These are phyloP conservation scores for Polygonum maritimum DNA, from an alignment of 148 eudicot genomes.

Conservation along the genomic window DNA sequence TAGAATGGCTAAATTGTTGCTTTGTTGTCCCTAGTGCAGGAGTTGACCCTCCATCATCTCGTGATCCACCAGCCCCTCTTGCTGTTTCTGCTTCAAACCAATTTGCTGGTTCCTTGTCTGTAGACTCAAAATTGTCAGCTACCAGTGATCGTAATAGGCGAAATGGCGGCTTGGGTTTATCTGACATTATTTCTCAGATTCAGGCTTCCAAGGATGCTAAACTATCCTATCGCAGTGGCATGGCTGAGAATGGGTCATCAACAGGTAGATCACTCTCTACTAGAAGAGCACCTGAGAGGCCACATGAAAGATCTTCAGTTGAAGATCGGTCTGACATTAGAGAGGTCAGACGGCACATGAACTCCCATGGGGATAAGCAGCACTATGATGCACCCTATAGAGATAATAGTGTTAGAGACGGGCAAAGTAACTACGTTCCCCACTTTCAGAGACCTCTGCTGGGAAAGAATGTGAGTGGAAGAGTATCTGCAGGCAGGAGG, in stretches of 20 bases:
- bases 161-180: constrained; percentile 58
- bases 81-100: constrained; percentile 92
- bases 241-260: constrained; percentile 48
- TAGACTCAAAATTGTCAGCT: constrained; percentile 56
- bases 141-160: constrained; percentile 44
- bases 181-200: constrained; percentile 74
- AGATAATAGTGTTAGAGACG: constrained; percentile 58
- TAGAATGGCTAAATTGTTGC: constrained; percentile 38
- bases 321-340: constrained; percentile 54
- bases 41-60: constrained; percentile 98
- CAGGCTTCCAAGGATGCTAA: constrained; percentile 79
- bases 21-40: constrained; percentile 79
- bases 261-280: constrained; percentile 47
- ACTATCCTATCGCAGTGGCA: constrained; percentile 38
- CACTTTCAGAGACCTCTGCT: constrained; percentile 86
- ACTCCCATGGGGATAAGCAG: constrained; percentile 60
- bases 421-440: constrained; percentile 62
- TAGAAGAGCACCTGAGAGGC: constrained; percentile 60
- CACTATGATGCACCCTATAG: constrained; percentile 52
- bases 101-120: constrained; percentile 43
- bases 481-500: constrained; percentile 70
- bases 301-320: constrained; percentile 50
- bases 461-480: constrained; percentile 69
- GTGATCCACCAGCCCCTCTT: constrained; percentile 94
- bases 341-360: constrained; percentile 57